Base-by-base conservation (phyloP, 2,329 filamentous ascomycete genomes). In the Ophiosphaerella herpotricha region DNA sequence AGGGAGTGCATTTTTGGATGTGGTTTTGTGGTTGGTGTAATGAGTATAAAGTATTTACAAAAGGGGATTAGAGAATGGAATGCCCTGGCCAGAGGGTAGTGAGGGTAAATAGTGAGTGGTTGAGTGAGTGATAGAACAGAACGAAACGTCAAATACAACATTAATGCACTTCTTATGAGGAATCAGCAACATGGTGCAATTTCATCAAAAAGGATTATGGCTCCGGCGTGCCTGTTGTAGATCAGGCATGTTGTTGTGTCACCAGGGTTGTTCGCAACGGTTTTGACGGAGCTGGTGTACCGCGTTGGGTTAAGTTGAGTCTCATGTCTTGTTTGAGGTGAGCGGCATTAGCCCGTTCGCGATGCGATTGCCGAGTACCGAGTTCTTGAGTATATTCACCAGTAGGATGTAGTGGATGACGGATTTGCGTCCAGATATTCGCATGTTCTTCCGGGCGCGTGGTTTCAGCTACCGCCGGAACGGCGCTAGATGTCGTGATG, bases 1-100 rank as follows among this genome's bases (percentile, higher is more conserved):
- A 46, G 26, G 44, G 52, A 40, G 44, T 62, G 52, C 64, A 67
- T 67, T 13, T 46, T 50, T 43, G 29, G 14, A 12, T 24, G 37
- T 23, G 7, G 23, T 34, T 21, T 45, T 26, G 13, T 16, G n/a
- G 21, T 14, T 14, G 14, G 21, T n/a, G 24, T 29, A 4, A 21
- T n/a, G 5, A 9, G 7, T 12, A 33, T n/a, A 39, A 24, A 34
- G 35, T 31, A 26, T 29, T 12, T 18, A 40, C 8, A 29, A 26
- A 29, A 29, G n/a, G 13, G 34, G 36, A 23, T 11, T 33, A 24
- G 14, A 42, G 29, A 33, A 46, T 29, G 11, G 35, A 46, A 34
- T 21, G 34, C 29, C 43, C 23, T 46, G 33, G 39, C 39, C 39
- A 35, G 39, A 34, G 39, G 39, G 33, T 42, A 16, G 33, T 34